phyloP scores from a whole-genome alignment of 169 alveolate genomes.

The Toxoplasma gondii region DNA sequence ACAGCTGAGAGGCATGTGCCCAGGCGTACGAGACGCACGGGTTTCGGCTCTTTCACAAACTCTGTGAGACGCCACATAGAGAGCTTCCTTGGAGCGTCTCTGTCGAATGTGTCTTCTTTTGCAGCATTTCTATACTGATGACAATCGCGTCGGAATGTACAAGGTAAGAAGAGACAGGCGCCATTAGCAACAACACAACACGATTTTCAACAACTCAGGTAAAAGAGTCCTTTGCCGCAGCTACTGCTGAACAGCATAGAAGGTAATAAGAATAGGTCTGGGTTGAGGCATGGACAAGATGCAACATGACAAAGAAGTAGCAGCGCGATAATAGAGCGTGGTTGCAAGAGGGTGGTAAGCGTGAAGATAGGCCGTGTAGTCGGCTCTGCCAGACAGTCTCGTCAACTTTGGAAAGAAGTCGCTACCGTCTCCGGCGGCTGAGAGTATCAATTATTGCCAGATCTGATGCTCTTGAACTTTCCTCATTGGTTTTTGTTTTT shows the following conservation, averaged over 20 bases:
- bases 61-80: neutral
- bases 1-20: no score
- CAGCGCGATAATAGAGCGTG: neutral
- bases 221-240: no score
- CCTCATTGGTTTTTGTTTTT: neutral
- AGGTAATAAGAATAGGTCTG: no score
- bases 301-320: neutral
- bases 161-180: neutral
- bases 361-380: neutral
- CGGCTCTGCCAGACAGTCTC: neutral
- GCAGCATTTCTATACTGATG: constrained; percentile 16
- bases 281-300: no score
- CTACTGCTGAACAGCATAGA: no score
- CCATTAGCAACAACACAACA: neutral
- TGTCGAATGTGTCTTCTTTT: neutral
- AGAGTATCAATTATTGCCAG: no score
- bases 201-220: neutral
- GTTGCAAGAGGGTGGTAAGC: neutral
- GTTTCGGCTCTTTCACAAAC: no score
- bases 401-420: neutral
- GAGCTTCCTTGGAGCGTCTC: neutral
- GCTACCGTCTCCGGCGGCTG: no score
- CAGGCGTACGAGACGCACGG: no score
- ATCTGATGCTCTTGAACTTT: no score
- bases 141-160: neutral